phyloP scores from a whole-genome alignment of 2,329 filamentous ascomycete genomes.

The Ceratocystis eucalypticola region DNA sequence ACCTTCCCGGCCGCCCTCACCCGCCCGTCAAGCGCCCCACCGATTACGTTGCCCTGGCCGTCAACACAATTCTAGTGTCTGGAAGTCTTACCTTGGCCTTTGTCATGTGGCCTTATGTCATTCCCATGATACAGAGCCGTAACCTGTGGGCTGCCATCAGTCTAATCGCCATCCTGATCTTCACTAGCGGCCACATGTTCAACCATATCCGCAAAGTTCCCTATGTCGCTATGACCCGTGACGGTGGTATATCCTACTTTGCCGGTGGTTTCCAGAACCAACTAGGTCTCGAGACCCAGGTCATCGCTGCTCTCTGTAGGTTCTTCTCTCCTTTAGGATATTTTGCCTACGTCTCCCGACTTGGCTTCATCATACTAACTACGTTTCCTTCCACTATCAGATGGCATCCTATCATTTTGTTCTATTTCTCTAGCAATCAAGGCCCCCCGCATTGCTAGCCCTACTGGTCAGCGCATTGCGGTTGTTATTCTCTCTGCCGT shows the following conservation, averaged over 20 bases:
- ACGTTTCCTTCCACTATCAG: slow-evolving; percentile 35
- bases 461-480: slow-evolving; percentile 64
- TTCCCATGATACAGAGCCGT: slow-evolving; percentile 74
- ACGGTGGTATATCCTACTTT: slow-evolving; percentile 80
- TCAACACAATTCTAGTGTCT: slow-evolving; percentile 53
- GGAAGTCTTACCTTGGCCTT: slow-evolving; percentile 54
- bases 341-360: background rate
- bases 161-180: slow-evolving; percentile 77
- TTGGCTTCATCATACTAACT: background rate
- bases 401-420: slow-evolving; percentile 69
- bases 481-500: slow-evolving; percentile 67
- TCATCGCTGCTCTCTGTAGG: slow-evolving; percentile 86
- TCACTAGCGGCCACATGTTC: slow-evolving; percentile 97
- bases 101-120: slow-evolving; percentile 62
- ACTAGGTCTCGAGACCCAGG: slow-evolving; percentile 87
- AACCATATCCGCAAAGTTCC: slow-evolving; percentile 95
- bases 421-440: slow-evolving; percentile 85
- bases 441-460: slow-evolving; percentile 73
- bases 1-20: slow-evolving; percentile 65
- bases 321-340: slow-evolving; percentile 22
- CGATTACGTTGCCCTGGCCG: slow-evolving; percentile 68
- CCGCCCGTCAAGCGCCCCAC: slow-evolving; percentile 70
- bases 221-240: slow-evolving; percentile 74
- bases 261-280: slow-evolving; percentile 87
- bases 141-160: slow-evolving; percentile 89